A percentile compares a stretch with the other conserved stretches of the same genome.
These are phyloP conservation scores for Calonectria fujianensis DNA, from an alignment of 2,329 filamentous ascomycete species.

Conservation along the genomic window DNA sequence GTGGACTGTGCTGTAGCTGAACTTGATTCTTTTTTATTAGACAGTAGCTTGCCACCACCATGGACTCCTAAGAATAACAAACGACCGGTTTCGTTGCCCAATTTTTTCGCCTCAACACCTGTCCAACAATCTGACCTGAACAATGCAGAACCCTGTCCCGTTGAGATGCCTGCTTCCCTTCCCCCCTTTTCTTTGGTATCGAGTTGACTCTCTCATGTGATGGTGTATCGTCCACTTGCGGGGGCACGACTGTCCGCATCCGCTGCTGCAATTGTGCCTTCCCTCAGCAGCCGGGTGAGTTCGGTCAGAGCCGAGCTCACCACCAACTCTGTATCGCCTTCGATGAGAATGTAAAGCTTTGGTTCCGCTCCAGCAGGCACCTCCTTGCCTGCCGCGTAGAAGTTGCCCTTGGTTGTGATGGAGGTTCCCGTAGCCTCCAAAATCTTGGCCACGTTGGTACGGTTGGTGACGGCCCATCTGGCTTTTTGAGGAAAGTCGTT, in stretches of 20 bases:
- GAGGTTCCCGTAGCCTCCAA: conserved; percentile 95
- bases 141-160: conserved; percentile 3
- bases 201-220: conserved; percentile 74
- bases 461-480: conserved; percentile 98
- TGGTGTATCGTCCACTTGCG: conserved; percentile 88
- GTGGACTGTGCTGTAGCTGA: conserved; percentile 66
- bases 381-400: conserved; percentile 88
- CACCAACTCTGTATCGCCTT: conserved; percentile 95
- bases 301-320: conserved; percentile 94
- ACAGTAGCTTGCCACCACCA: conserved; percentile 30
- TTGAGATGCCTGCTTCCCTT: background rate
- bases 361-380: conserved; percentile 84
- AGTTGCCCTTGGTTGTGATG: conserved; percentile 97
- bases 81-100: conserved; percentile 25
- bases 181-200: background rate
- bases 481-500: conserved; percentile 99
- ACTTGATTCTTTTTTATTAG: conserved; percentile 54
- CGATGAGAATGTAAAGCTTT: conserved; percentile 98
- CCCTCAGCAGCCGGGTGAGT: conserved; percentile 89
- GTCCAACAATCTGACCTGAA: conserved; percentile 36
- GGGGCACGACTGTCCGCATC: conserved; percentile 90
- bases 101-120: conserved; percentile 38
- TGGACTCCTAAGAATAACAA: conserved; percentile 31
- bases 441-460: conserved; percentile 98
- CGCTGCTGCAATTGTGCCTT: conserved; percentile 91